These are phyloP conservation scores for Roridomyces roridus DNA, from an alignment of 768 basidiomycete species.

Conservation along the genomic window DNA sequence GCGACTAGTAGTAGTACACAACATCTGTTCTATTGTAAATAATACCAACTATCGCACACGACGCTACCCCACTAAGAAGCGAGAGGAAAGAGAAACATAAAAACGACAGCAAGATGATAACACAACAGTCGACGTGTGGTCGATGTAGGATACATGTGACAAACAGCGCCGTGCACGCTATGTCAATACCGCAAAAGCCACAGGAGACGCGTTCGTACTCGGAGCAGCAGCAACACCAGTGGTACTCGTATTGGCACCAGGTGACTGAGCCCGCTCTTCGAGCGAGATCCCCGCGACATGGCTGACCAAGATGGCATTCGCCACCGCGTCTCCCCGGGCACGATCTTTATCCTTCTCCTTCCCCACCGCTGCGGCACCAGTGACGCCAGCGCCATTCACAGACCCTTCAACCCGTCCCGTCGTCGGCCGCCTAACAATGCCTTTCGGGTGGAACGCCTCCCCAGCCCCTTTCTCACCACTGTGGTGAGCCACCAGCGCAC, in stretches of 20 bases:
- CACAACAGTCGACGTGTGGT: background rate
- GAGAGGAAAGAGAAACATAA: background rate
- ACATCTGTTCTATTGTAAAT: background rate
- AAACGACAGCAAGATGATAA: conserved; percentile 23
- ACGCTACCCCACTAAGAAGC: background rate
- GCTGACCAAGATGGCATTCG: conserved; percentile 16
- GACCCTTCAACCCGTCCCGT: conserved; percentile 2
- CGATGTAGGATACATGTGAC: too few species aligned
- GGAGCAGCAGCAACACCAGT: background rate
- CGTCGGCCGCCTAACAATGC: conserved; percentile 16
- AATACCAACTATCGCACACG: background rate
- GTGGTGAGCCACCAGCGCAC: conserved; percentile 17
- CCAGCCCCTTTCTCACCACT: background rate
- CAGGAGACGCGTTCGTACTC: background rate
- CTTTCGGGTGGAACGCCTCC: conserved; percentile 3
- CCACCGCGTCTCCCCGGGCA: conserved; percentile 12
- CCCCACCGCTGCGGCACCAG: background rate
- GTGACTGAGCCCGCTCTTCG: conserved; percentile 11
- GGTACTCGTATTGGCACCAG: background rate
- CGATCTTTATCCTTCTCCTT: conserved; percentile 16
- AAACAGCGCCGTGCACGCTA: too few species aligned
- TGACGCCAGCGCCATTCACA: background rate
- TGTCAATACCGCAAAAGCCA: too few species aligned
- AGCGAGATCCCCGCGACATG: conserved; percentile 21
- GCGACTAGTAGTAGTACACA: too few species aligned